phyloP scores from a whole-genome alignment of 2,329 filamentous ascomycete genomes.

The Aspergillus hortae region DNA sequence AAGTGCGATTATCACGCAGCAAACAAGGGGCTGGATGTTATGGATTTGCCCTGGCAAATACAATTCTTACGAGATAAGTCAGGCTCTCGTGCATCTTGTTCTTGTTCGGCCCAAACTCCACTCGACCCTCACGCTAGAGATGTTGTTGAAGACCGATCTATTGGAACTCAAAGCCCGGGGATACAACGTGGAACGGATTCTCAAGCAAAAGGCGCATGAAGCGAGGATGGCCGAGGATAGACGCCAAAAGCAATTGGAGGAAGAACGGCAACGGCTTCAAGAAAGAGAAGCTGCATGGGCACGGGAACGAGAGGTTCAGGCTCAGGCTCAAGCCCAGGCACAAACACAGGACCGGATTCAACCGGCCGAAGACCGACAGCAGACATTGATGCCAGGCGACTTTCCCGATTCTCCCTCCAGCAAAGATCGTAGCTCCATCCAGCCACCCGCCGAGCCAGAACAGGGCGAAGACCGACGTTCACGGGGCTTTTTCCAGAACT shows the following conservation, averaged over 20 bases:
- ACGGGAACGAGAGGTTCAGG: slow-evolving; percentile 30
- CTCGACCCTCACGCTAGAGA: slow-evolving; percentile 86
- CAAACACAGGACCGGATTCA: slow-evolving; percentile 21
- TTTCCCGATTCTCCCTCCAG: slow-evolving; percentile 66
- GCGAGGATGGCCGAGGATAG: slow-evolving; percentile 82
- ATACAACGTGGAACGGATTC: slow-evolving; percentile 94
- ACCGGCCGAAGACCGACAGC: slow-evolving; percentile 29
- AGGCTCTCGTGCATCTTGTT: slow-evolving; percentile 77
- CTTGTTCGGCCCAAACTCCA: slow-evolving; percentile 81
- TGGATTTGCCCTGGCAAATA: slow-evolving; percentile 70
- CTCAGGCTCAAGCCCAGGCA: slow-evolving; percentile 24
- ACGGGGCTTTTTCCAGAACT: slow-evolving; percentile 62
- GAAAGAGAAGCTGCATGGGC: slow-evolving; percentile 55
- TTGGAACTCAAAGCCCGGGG: slow-evolving; percentile 78
- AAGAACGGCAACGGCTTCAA: slow-evolving; percentile 66
- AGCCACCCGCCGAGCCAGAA: slow-evolving; percentile 20
- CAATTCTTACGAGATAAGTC: slow-evolving; percentile 89
- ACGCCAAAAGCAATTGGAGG: slow-evolving; percentile 66
- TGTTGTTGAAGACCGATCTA: slow-evolving; percentile 80
- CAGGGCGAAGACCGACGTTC: slow-evolving; percentile 42
- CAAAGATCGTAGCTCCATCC: slow-evolving; percentile 17
- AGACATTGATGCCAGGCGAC: slow-evolving; percentile 65
- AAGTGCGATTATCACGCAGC: slow-evolving; percentile 64
- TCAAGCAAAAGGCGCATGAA: slow-evolving; percentile 82
- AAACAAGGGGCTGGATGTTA: slow-evolving; percentile 61